Percentiles rank a stretch among this genome's conserved stretches.
Conservation (phyloP, 371 early-diverging fungal genomes). For the Syncephalastrum sp. region DNA sequence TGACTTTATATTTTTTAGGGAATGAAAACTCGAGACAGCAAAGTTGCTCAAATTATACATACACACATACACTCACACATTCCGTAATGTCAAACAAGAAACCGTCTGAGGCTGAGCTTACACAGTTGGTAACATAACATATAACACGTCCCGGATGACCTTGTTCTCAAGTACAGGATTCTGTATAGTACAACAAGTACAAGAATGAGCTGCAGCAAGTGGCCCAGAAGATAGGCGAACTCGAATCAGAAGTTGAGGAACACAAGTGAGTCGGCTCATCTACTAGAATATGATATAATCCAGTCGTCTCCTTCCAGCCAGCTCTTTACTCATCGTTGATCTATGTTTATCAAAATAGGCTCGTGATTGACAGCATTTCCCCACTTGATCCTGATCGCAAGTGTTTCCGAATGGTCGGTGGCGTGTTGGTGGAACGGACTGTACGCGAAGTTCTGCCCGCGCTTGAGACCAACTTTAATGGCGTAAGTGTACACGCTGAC, state of each 20-base stretch:
- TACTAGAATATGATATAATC: background rate
- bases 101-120: slow-evolving; percentile 47
- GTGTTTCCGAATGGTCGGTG: slow-evolving; percentile 92
- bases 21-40: no score
- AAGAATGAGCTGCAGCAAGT: slow-evolving; percentile 84
- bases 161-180: background rate
- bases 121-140: slow-evolving; percentile 36
- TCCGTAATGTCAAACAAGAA: slow-evolving; percentile 25
- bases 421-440: slow-evolving; percentile 91
- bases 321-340: background rate
- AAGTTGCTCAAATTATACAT: no score
- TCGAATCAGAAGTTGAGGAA: slow-evolving; percentile 93
- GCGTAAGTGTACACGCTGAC: slow-evolving; percentile 54
- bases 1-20: no score
- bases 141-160: background rate
- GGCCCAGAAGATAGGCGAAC: slow-evolving; percentile 90
- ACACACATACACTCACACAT: no score
- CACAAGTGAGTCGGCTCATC: slow-evolving; percentile 67
- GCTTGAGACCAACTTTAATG: slow-evolving; percentile 82
- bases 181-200: slow-evolving; percentile 69
- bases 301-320: background rate
- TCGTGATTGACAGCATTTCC: slow-evolving; percentile 90
- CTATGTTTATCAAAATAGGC: slow-evolving; percentile 40
- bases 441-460: slow-evolving; percentile 91
- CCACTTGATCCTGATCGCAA: slow-evolving; percentile 83